Evolutionary conservation across 108 stramenopile genomes (phyloP).

Genomic region (Poteriospumella lacustris): DNA sequence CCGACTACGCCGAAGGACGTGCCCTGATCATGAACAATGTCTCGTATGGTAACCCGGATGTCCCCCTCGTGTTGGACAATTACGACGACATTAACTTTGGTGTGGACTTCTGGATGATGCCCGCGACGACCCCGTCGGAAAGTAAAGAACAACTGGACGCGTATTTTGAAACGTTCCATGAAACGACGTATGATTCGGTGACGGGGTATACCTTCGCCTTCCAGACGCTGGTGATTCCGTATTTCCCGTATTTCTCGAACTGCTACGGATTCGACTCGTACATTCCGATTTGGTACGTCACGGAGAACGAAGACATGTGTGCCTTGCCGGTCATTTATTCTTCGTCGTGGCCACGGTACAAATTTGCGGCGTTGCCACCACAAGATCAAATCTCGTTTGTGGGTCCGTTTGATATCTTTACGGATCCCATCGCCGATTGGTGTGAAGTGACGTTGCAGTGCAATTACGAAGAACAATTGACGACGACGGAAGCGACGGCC

Average conservation of each 20-base stretch:
- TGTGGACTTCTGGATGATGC: slow-evolving; percentile 9
- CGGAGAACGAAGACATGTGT: slow-evolving; percentile 36
- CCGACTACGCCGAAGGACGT: slow-evolving; percentile 61
- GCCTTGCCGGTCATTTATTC: slow-evolving; percentile 35
- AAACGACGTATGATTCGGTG: not conserved
- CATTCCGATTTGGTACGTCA: slow-evolving; percentile 38
- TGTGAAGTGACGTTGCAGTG: slow-evolving; percentile 60
- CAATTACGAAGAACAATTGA: slow-evolving; percentile 59
- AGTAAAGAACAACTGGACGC: slow-evolving; percentile 62
- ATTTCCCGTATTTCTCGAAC: slow-evolving; percentile 72
- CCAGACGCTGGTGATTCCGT: slow-evolving; percentile 59
- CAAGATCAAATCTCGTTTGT: slow-evolving; percentile 64
- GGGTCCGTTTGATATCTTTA: slow-evolving; percentile 58
- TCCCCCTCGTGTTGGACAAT: slow-evolving; percentile 18
- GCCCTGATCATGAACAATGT: slow-evolving; percentile 66
- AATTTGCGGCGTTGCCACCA: slow-evolving; percentile 58
- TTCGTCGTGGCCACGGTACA: slow-evolving; percentile 55
- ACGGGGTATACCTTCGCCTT: slow-evolving; percentile 34
- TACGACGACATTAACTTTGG: not conserved
- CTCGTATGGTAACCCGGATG: slow-evolving; percentile 19
- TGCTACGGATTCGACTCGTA: slow-evolving; percentile 69
- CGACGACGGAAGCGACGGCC: slow-evolving; percentile 51
- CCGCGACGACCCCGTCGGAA: slow-evolving; percentile 28
- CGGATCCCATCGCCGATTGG: slow-evolving; percentile 66
- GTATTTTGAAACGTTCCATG: slow-evolving; percentile 71